These are phyloP conservation scores for Phytomonas serpens DNA, from an alignment of 208 protist genomes.

Conservation along the genomic window DNA sequence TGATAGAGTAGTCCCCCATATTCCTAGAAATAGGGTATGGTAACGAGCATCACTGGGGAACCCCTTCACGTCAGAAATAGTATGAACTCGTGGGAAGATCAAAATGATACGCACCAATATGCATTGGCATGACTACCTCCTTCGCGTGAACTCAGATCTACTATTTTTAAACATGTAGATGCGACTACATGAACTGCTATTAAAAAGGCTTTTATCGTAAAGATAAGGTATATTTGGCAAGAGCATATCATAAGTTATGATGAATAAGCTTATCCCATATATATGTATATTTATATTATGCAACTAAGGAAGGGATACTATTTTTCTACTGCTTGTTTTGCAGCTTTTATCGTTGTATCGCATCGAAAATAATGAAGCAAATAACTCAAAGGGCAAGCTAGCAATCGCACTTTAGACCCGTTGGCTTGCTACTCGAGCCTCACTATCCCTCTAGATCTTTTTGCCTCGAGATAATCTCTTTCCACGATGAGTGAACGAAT, in stretches of 20 bases:
- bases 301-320: neutral
- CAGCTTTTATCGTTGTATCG: no score
- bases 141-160: slow-evolving; percentile 2
- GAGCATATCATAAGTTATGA: neutral
- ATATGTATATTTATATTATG: neutral
- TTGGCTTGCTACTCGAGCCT: neutral
- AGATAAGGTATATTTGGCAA: neutral
- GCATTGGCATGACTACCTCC: neutral
- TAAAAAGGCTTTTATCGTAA: neutral
- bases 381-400: neutral
- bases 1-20: neutral
- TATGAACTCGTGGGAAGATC: neutral
- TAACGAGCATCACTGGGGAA: neutral
- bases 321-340: neutral
- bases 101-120: neutral
- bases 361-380: no score
- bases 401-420: neutral
- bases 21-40: neutral
- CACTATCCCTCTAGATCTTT: neutral
- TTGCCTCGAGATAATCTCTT: slow-evolving; percentile 24
- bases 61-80: neutral
- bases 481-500: slow-evolving; percentile 54
- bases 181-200: neutral
- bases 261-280: neutral
- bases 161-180: neutral